These are phyloP conservation scores for Pichia heedii DNA, from an alignment of 805 yeast genomes.

Conservation along the genomic window DNA sequence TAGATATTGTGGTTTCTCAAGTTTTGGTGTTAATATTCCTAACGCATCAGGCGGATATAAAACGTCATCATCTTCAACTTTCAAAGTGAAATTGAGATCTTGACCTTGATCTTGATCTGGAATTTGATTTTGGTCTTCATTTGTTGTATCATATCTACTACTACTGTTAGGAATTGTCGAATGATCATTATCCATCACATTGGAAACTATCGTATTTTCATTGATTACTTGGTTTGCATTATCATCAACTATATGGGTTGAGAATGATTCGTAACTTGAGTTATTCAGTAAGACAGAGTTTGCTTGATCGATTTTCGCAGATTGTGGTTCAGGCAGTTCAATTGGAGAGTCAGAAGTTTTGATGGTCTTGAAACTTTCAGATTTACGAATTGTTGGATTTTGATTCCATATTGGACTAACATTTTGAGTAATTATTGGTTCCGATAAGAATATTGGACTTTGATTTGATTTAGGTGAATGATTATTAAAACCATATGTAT, in stretches of 20 bases:
- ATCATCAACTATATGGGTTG: too few species aligned
- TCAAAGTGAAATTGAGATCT: not conserved
- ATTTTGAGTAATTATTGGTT: not conserved
- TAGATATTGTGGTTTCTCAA: not conserved
- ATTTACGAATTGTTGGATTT: constrained; percentile 2
- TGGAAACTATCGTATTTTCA: not conserved
- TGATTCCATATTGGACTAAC: constrained; percentile 4
- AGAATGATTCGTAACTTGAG: too few species aligned
- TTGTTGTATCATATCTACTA: constrained; percentile 5
- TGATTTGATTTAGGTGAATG: constrained; percentile 6
- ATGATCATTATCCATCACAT: too few species aligned
- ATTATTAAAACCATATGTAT: constrained; percentile 18
- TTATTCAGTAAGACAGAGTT: constrained; percentile 1
- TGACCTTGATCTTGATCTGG: not conserved
- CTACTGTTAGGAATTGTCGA: not conserved
- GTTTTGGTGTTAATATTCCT: not conserved
- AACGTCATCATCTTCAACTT: not conserved
- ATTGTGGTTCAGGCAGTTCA: constrained; percentile 8
- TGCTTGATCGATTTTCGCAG: constrained; percentile 8
- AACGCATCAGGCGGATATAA: not conserved
- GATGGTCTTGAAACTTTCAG: constrained; percentile 5
- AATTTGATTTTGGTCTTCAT: not conserved
- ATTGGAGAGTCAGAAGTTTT: constrained; percentile 3
- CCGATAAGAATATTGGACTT: constrained; percentile 5
- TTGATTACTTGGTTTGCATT: constrained; percentile 2